Evolutionary conservation across 2,329 filamentous ascomycete species (phyloP).

Genomic region (Pestalotiopsis sp.): DNA sequence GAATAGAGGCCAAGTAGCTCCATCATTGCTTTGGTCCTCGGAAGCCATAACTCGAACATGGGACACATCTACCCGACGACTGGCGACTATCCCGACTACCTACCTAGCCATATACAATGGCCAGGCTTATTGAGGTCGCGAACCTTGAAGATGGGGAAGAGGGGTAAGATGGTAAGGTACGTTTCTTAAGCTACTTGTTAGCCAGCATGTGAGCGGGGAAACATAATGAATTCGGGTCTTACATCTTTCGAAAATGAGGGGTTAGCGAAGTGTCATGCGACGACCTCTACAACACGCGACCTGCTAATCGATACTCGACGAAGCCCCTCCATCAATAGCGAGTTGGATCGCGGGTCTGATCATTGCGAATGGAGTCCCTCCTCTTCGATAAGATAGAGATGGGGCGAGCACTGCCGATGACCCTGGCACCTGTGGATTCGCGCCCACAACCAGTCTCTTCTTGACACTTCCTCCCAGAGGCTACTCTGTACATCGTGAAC

Average conservation of each 20-base stretch:
- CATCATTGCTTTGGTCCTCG: not conserved
- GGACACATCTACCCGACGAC: not conserved
- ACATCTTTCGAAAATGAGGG: conserved; percentile 4
- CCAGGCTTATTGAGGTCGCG: not conserved
- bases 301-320: not conserved
- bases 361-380: not conserved
- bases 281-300: not conserved
- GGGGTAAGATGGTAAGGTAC: not conserved
- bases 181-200: not conserved
- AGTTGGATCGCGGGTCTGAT: not conserved
- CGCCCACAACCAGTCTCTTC: not conserved
- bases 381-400: not conserved
- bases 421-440: not conserved
- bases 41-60: no score
- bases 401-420: not conserved
- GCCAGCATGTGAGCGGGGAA: conserved; percentile 11
- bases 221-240: not conserved
- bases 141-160: not conserved
- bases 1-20: not conserved
- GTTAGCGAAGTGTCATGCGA: conserved; percentile 10
- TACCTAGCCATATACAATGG: not conserved
- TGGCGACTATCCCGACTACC: not conserved
- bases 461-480: not conserved
- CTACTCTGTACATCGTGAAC: not conserved
- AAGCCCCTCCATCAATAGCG: not conserved